Conservation (phyloP, 83 land plant genomes). For the Thuja plicata region DNA sequence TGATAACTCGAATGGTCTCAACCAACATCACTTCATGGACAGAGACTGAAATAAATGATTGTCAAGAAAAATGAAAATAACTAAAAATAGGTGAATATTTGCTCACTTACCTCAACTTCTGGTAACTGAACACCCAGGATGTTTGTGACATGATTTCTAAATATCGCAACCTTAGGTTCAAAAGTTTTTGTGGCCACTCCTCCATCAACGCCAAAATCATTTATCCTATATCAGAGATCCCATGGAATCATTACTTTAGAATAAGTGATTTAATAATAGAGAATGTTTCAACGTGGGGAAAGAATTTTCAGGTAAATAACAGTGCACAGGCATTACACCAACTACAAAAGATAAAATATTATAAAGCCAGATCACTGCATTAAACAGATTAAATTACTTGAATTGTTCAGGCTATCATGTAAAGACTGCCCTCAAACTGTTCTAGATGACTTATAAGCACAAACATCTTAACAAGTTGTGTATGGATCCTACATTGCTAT, state of each 20-base stretch:
- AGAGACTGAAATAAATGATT: too few species aligned
- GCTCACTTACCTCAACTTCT: constrained; percentile 47
- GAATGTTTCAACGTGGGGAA: neutral
- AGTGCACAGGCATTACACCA: neutral
- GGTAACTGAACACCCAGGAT: constrained; percentile 56
- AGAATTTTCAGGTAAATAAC: neutral
- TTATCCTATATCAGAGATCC: constrained; percentile 48
- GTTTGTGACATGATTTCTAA: constrained; percentile 41
- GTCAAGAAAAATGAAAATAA: neutral
- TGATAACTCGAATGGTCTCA: neutral
- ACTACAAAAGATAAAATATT: neutral
- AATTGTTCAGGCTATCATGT: neutral
- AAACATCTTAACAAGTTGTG: neutral
- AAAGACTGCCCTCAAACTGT: neutral
- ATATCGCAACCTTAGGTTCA: constrained; percentile 59
- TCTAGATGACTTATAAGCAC: neutral
- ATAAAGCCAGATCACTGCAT: neutral
- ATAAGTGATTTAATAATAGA: neutral
- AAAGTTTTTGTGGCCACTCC: constrained; percentile 65
- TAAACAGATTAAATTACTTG: neutral
- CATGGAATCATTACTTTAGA: neutral
- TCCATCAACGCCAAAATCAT: constrained; percentile 89
- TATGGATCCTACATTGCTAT: neutral
- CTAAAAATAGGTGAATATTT: neutral
- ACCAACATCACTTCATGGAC: neutral